Evolutionary conservation across 495 filamentous ascomycete genomes (phyloP), one percentile per base, ranked within the genome.

Genomic region (Cryomyces minteri): DNA sequence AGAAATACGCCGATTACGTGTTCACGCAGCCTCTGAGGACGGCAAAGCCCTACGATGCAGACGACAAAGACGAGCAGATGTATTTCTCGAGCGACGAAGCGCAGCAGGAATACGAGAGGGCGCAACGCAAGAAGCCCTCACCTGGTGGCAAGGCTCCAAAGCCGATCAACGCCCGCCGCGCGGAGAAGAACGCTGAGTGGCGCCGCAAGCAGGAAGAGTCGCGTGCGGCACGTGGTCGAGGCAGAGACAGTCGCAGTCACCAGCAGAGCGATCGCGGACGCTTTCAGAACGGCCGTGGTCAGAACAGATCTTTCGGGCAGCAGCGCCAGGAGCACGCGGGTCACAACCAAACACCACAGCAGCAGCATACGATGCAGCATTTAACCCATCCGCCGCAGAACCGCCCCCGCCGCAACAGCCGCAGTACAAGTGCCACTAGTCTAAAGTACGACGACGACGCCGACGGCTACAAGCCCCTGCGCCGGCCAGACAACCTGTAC

Each of bases 51-150:
- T 84, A 84, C 11, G 90, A 98, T 62, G 88, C 90, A 0, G 94
- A 95, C 55, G 67, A 92, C 45, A 77, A 92, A 57, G 90, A 98
- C 52, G 90, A 98, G 55, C 88, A 95, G 56, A 70, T 84, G 32
- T 90, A 95, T 54, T 96, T 95, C 55, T 94, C 87, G 0, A 90
- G 96, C 51, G 90, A 98, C 50, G 90, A 96, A 63, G 80, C 81
- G 18, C 90, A 96, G 59, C 79, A 77, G 5, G 84, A 87, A 53
- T 73, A 84, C 57, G 92, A 81, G 66, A 64, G 67, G 42, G 53
- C 63, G 52, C 52, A 25, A 25, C 18, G 18, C 18, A 25, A 25
- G 18, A 25, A 25, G 18, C 18, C 18, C 18, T 25, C 18, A 25
- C 18, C 18, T 2, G 18, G 18, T 25, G 18, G 18, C 18, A 25